Conservation (phyloP, 176 grass and related monocot genomes). For the Elymus sibiricus region DNA sequence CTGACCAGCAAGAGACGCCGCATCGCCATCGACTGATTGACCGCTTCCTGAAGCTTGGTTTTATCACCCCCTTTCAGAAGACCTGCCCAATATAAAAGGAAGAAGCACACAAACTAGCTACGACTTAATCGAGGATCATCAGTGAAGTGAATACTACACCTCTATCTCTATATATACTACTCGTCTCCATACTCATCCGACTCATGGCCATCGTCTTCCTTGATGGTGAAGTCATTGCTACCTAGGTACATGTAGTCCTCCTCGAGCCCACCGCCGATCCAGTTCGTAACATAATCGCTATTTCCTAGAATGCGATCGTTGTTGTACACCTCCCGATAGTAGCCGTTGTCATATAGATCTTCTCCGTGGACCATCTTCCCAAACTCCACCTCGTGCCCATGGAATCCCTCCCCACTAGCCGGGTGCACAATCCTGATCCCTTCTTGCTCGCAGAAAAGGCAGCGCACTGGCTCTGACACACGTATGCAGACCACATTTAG, state of each 20-base stretch:
- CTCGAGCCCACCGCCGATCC: not conserved
- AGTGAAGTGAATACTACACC: not conserved
- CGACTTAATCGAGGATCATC: not conserved
- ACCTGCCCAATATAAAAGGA: too few species aligned
- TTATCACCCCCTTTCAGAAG: too few species aligned
- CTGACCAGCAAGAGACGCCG: too few species aligned
- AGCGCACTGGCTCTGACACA: not conserved
- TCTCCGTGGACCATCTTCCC: not conserved
- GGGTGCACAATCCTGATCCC: constrained; percentile 1
- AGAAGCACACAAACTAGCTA: not conserved
- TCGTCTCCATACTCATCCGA: not conserved
- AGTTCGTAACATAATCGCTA: not conserved
- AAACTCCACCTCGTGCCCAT: not conserved
- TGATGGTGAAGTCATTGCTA: not conserved
- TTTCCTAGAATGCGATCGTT: not conserved
- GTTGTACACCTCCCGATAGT: not conserved
- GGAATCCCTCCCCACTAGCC: not conserved
- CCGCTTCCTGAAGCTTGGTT: too few species aligned
- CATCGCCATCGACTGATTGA: too few species aligned
- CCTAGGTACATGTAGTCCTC: not conserved
- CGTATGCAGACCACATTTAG: not conserved
- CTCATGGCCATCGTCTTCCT: not conserved
- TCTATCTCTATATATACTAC: not conserved
- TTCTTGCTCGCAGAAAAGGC: not conserved
- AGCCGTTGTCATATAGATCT: not conserved